phyloP scores from a whole-genome alignment of 2,329 filamentous ascomycete genomes.

The Chrysoporthe cubensis region DNA sequence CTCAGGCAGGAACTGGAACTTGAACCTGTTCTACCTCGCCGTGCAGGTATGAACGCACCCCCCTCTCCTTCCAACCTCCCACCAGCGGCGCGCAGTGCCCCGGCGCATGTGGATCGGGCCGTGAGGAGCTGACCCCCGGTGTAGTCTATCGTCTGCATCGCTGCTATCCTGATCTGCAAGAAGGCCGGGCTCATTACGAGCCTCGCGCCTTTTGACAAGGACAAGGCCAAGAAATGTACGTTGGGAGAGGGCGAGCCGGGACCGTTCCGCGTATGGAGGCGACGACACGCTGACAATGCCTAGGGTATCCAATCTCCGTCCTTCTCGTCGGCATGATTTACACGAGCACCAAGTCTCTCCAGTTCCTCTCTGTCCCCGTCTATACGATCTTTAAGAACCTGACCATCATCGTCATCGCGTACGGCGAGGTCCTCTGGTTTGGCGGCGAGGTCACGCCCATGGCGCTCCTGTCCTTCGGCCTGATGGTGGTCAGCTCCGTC shows the following conservation, averaged over 20 bases:
- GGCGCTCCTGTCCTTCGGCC: slow-evolving; percentile 87
- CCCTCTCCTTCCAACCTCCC: too few relatives aligned
- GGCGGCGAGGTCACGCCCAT: slow-evolving; percentile 88
- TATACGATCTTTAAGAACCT: slow-evolving; percentile 99
- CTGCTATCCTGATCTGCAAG: slow-evolving; percentile 83
- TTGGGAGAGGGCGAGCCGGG: slow-evolving; percentile 22
- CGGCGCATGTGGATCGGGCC: neutral
- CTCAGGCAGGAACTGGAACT: slow-evolving; percentile 87
- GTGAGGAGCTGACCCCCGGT: slow-evolving; percentile 26
- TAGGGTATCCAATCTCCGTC: slow-evolving; percentile 95
- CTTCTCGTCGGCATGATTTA: slow-evolving; percentile 99
- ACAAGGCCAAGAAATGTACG: slow-evolving; percentile 92
- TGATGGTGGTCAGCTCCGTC: slow-evolving; percentile 95
- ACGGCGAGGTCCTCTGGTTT: slow-evolving; percentile 98
- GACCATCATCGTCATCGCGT: slow-evolving; percentile 98
- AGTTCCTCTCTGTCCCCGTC: slow-evolving; percentile 95
- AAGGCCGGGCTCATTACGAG: slow-evolving; percentile 80
- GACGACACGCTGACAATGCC: slow-evolving; percentile 23
- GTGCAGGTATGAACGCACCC: slow-evolving; percentile 76
- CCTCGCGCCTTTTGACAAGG: slow-evolving; percentile 77
- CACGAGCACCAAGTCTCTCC: slow-evolving; percentile 91
- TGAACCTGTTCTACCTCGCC: slow-evolving; percentile 93
- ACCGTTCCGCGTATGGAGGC: neutral
- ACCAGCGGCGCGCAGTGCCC: neutral
- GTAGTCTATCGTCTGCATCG: slow-evolving; percentile 86